Evolutionary conservation across 768 basidiomycete genomes (phyloP), one percentile per base, ranked within the genome.

Genomic region (Pleurotus djamor): DNA sequence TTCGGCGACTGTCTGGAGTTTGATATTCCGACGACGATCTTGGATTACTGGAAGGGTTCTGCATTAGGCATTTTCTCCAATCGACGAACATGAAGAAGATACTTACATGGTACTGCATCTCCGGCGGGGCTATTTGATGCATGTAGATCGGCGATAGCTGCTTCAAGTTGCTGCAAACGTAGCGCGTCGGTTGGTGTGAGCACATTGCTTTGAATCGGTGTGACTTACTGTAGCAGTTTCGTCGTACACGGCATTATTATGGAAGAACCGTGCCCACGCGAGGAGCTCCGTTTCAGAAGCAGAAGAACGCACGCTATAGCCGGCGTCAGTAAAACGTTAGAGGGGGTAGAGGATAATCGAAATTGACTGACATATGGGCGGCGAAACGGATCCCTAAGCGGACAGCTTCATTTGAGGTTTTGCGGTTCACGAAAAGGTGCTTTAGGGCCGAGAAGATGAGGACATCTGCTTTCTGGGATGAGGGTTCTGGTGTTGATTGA

Each of bases 381-480:
- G 54, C 54, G 41, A 56, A 56, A 17, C 54, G 54, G n/a, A 56
- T 32, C 4, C 54, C 54, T 21, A 56, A 12, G 37, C 36, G 54
- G 28, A 56, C 38, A 4, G 54, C 36, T 43, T 56, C 38, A 32
- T 56, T 56, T 4, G 54, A 56, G 9, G 54, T 56, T n/a, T 45
- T 56, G 10, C 54, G 54, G 41, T 56, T 56, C n/a, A 56, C 54
- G n/a, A 56, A 56, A n/a, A 56, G 54, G 28, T 56, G 54, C 33
- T 56, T 45, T n/a, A 56, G 54, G n/a, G 54, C 54, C 12, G 54
- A 36, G 54, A 56, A n/a, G 16, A 56, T 56, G 54, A 56, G 54
- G 13, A 41, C 38, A 32, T 56, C 54, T n/a, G 54, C 54, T 28
- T 56, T 56, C 5, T 13, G 54, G 5, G 38, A 43, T 32, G 54